Percentiles rank a stretch among this genome's conserved stretches.
These are phyloP conservation scores for Pigoraptor vietnamica DNA, from an alignment of 78 protist species.

Conservation along the genomic window DNA sequence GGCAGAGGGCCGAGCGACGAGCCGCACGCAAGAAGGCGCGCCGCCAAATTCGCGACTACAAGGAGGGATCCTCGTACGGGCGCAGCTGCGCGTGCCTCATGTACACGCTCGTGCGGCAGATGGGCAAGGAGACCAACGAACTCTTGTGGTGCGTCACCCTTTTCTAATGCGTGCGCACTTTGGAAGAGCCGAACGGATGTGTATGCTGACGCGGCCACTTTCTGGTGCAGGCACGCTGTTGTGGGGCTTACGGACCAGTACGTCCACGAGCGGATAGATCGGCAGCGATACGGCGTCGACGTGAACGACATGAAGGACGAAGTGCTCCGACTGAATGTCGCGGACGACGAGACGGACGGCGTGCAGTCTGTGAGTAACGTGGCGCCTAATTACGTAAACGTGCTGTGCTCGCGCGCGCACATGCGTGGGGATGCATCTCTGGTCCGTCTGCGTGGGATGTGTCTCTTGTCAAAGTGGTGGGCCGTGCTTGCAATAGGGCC, in stretches of 20 bases:
- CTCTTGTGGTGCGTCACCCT: neutral
- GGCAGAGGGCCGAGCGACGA: neutral
- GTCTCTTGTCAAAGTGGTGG: no score
- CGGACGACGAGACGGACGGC: neutral
- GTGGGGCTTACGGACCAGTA: conserved; percentile 57
- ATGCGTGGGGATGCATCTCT: neutral
- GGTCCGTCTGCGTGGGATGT: no score
- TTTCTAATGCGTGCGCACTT: no score
- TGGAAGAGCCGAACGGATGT: no score
- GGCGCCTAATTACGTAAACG: neutral
- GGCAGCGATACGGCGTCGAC: conserved; percentile 13
- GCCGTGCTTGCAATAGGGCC: no score
- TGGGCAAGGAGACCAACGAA: neutral
- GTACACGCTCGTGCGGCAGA: neutral
- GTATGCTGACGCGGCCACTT: neutral
- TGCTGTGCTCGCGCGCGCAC: neutral
- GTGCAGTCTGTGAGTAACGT: neutral
- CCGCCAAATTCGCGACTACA: neutral
- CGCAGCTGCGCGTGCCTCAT: neutral
- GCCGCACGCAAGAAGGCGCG: neutral
- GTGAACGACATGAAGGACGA: neutral
- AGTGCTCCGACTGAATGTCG: neutral
- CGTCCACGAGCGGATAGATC: conserved; percentile 41
- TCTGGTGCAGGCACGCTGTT: conserved; percentile 12
- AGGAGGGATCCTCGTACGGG: neutral